Evolutionary conservation across 2,329 filamentous ascomycete species (phyloP), one percentile per base, ranked within the genome.

Genomic region (Cladosporium phlei): DNA sequence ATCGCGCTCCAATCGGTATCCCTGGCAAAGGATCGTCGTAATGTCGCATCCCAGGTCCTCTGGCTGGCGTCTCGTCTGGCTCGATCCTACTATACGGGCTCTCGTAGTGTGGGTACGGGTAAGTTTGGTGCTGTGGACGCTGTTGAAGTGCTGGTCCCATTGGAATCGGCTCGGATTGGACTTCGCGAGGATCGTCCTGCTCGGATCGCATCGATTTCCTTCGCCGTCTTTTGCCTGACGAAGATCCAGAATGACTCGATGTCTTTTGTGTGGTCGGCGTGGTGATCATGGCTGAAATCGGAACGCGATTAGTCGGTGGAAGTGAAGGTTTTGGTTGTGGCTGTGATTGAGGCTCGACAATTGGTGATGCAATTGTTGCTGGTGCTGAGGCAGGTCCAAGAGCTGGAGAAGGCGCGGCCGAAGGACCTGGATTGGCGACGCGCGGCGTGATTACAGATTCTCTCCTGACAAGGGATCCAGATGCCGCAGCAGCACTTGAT

Each of bases 391-490:
- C 37, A 22, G 38, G 19, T 28, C 39, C n/a, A 1, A 42, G 39
- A n/a, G 43, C 43, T 12, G 35, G 45, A 2, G 45, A 40, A 28
- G 35, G 28, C n/a, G 35, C 35, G 11, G 45, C 28, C 7, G 29
- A 33, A 7, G 45, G 37, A n/a, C 45, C 45, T n/a, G 45, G 37
- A 50, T 46, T 25, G 38, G 40, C n/a, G 42, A 33, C 29, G 29
- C 38, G 45, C 27, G 38, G 29, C 20, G 47, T 60, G 10, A 65
- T 61, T 40, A 64, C 63, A 38, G 66, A 64, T 37, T 69, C 68
- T 16, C 61, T 52, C 49, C 70, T 66, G 8, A 65, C 67, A n/a
- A 30, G 28, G 63, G 61, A 28, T 63, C 63, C 34, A 62, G 60
- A 46, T 11, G 48, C 46, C 7, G 54, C 56, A 11, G 52, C 56